Evolutionary conservation across 2,329 filamentous ascomycete species (phyloP), one percentile per base, ranked within the genome.

Genomic region (Calonectria leucothoes): DNA sequence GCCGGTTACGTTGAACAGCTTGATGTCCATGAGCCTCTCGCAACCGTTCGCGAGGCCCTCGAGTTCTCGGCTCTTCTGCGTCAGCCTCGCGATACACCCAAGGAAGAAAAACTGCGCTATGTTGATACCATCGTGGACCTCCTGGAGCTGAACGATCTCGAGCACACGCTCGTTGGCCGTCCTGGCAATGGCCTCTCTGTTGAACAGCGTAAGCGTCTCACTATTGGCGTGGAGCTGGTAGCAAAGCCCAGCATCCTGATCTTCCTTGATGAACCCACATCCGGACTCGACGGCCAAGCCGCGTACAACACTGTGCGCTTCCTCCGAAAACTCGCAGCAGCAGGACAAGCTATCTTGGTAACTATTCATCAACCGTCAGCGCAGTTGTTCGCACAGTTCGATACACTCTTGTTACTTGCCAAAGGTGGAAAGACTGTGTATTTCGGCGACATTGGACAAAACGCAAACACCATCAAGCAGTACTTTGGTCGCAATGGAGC

Each of bases 1-100:
- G 94, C 93, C 0, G 94, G 94, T 37, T 96, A 96, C 79, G 94
- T 93, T 71, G 93, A 96, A 81, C 94, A 97, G 82, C 92, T 95
- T 74, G 94, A 97, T 84, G 88, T 96, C 1, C 94, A 96, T 80
- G 89, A 95, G 69, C 87, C 91, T 1, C 94, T 90, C 0, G 89
- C 92, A 1, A 96, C 94, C 0, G 94, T 96, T 5, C 90, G 94
- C 17, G 94, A 96, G 82, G 93, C 94, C 1, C 87, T 96, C 5
- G 89, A 91, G 70, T 96, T 96, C 81, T 94, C 91, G 64, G 94
- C 94, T 3, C 84, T 94, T 1, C 89, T 96, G 14, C 91, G 94
- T 68, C 94, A 96, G 81, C 91, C 91, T 29, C 90, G 90, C 12
- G 87, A 92, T 27, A 89, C 91, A 2, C 85, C 93, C 0, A 88